Evolutionary conservation across 2,329 filamentous ascomycete species (phyloP).

Genomic region (Cladorrhinum sp.): DNA sequence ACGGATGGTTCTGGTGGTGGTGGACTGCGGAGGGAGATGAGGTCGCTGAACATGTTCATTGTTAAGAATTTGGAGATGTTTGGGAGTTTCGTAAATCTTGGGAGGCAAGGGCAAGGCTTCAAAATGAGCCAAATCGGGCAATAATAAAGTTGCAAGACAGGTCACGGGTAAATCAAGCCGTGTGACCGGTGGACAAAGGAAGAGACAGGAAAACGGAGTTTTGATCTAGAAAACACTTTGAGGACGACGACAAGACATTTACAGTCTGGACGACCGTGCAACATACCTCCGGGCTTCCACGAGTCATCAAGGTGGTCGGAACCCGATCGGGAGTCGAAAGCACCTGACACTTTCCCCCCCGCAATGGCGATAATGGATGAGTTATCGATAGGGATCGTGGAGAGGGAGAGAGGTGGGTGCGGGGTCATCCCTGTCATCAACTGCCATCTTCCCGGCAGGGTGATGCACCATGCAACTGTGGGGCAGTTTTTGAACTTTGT

Average conservation of each 20-base stretch:
- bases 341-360: slow-evolving; percentile 5
- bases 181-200: no score
- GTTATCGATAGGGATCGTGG: background rate
- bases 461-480: background rate
- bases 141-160: no score
- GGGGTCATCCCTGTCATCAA: slow-evolving; percentile 7
- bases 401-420: background rate
- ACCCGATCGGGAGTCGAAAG: background rate
- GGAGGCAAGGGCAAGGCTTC: no score
- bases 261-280: background rate
- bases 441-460: background rate
- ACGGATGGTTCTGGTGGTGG: background rate
- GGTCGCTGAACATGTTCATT: background rate
- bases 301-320: background rate
- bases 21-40: background rate
- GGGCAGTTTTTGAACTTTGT: background rate
- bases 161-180: no score
- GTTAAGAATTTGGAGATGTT: no score
- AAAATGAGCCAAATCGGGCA: no score
- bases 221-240: background rate
- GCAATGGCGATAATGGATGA: background rate
- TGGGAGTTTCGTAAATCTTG: no score
- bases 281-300: background rate
- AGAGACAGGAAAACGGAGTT: background rate
- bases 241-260: background rate